A percentile compares a stretch with the other conserved stretches of the same genome.
phyloP scores from a whole-genome alignment of 2,329 filamentous ascomycete genomes.

The Gaeumannomyces sp. region DNA sequence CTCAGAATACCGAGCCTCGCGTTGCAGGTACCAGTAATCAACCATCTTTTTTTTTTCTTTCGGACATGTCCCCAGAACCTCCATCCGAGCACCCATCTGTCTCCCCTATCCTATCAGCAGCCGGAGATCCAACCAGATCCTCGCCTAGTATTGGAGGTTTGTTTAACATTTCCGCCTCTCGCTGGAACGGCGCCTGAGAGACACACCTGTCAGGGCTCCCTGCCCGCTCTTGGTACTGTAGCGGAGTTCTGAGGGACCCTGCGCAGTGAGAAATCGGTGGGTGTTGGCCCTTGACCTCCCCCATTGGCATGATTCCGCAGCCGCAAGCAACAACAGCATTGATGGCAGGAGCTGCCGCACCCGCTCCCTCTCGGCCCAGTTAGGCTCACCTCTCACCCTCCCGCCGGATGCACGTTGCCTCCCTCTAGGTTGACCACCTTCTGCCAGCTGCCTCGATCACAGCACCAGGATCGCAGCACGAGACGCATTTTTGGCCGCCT shows the following conservation, averaged over 20 bases:
- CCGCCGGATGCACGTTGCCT: conserved; percentile 8
- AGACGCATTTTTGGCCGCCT: not conserved
- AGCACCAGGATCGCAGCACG: not conserved
- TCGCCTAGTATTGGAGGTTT: not conserved
- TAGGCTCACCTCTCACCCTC: conserved; percentile 1
- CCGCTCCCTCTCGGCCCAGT: not conserved
- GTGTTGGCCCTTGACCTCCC: not conserved
- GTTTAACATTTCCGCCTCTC: not conserved
- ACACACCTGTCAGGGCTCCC: not conserved
- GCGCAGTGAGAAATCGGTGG: conserved; percentile 2
- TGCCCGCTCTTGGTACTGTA: not conserved
- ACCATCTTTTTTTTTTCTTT: not conserved
- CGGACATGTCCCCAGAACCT: not conserved
- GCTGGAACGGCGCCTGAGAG: not conserved
- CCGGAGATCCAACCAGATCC: not conserved
- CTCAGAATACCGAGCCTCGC: not conserved
- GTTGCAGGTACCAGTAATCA: not conserved
- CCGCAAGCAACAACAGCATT: not conserved
- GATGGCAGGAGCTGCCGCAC: not conserved
- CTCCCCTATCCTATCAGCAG: not conserved
- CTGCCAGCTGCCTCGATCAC: not conserved
- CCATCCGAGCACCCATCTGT: not conserved
- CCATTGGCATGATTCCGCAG: not conserved
- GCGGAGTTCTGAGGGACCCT: not conserved
- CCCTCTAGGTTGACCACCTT: not conserved